Evolutionary conservation across 176 grass and related monocot species (phyloP), one percentile per base, ranked within the genome.

Genomic region (Oryza glaberrima): DNA sequence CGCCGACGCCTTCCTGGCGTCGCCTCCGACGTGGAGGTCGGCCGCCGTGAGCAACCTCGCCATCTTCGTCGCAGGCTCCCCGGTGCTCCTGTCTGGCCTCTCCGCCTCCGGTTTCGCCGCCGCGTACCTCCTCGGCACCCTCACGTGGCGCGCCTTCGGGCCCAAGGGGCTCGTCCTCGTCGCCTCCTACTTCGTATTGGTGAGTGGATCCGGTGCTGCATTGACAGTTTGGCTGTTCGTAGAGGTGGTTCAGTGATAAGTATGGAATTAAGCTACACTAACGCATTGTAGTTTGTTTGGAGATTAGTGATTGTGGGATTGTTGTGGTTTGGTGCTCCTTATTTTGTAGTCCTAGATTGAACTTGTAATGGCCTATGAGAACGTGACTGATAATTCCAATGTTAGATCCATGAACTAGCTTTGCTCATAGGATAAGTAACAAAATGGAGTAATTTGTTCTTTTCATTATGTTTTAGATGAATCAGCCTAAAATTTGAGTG

Each of bases 61-160:
- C 12, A 61, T 95, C 0, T 98, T 98, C 36, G 16, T 95, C n/a
- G 58, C 86, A 2, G 96, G 90, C 5, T 89, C 90, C 4, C 96
- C 90, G 22, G 56, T 94, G 69, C 93, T 98, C 17, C 73, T 82
- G 32, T 87, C 93, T 12, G 96, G 93, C 41, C 93, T 98, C 36
- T 92, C 96, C 73, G 63, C 88, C 64, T 87, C 93, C 3, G 96
- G 96, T 30, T 78, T 89, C 34, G 91, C 70, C 75, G 83, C 89
- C 10, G 93, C 96, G 7, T 95, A 92, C 52, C 65, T 95, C 14
- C 89, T 95, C 12, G 93, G 93, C 22, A 94, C 80, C 60, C 85
- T 94, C 43, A 94, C 91, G 0, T 98, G 96, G 96, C 85, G 93
- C 41, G 93, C 91, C 64, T 95, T 98, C 19, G 91, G 89, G 11